phyloP scores from a whole-genome alignment of 2,329 filamentous ascomycete species.

The Lachnellula arida region DNA sequence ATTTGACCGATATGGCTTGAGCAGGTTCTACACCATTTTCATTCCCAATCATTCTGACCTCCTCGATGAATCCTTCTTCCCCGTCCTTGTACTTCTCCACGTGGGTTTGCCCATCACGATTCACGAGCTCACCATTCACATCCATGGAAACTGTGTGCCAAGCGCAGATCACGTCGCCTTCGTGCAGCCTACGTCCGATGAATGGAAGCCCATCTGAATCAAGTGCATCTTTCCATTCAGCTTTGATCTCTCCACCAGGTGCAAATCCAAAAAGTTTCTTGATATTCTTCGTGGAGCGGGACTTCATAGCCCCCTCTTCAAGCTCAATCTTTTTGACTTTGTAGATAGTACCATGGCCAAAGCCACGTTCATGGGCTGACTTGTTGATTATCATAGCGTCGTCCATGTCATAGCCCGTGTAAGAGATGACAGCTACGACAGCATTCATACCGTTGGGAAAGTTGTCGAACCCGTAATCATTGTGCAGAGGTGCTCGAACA shows the following conservation, averaged over 20 bases:
- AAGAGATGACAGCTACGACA: conserved; percentile 95
- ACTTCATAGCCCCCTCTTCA: conserved; percentile 68
- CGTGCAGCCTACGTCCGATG: conserved; percentile 70
- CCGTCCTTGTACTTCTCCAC: conserved; percentile 93
- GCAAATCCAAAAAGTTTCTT: conserved; percentile 89
- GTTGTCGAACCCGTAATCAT: conserved; percentile 94
- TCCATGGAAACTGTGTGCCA: conserved; percentile 86
- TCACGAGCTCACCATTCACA: conserved; percentile 71
- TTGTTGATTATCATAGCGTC: conserved; percentile 99
- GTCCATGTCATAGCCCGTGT: conserved; percentile 99
- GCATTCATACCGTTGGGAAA: conserved; percentile 96
- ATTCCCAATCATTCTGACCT: conserved; percentile 83
- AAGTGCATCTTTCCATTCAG: conserved; percentile 64
- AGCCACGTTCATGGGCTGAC: conserved; percentile 90
- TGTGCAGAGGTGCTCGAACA: conserved; percentile 87
- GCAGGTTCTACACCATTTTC: conserved; percentile 78
- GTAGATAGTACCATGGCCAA: conserved; percentile 94
- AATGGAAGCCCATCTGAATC: conserved; percentile 85
- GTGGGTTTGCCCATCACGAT: conserved; percentile 79
- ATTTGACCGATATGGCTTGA: conserved; percentile 88
- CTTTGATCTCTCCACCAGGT: conserved; percentile 67
- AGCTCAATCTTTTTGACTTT: conserved; percentile 92
- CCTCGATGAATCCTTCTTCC: conserved; percentile 84
- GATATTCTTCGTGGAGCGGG: conserved; percentile 61
- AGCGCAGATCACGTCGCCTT: conserved; percentile 82